Percentiles rank a stretch among this genome's conserved stretches.
These are phyloP conservation scores for Aspergillus conjunctus DNA, from an alignment of 495 filamentous ascomycete genomes.

Conservation along the genomic window DNA sequence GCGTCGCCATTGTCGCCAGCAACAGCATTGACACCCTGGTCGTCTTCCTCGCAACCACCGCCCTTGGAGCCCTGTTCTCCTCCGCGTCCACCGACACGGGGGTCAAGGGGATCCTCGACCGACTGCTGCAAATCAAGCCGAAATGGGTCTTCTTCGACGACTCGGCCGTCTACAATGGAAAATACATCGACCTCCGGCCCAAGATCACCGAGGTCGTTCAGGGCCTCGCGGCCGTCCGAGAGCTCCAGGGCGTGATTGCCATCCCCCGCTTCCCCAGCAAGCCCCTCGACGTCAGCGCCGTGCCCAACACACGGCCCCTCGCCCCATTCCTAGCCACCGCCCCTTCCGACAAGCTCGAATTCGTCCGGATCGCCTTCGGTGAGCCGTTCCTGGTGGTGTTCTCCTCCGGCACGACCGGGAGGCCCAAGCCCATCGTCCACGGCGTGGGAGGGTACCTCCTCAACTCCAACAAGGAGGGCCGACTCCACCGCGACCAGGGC, in stretches of 20 bases:
- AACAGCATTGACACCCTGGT: slow-evolving; percentile 74
- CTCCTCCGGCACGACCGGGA: slow-evolving; percentile 71
- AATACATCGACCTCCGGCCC: slow-evolving; percentile 64
- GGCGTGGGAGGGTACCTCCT: slow-evolving; percentile 63
- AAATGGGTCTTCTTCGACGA: slow-evolving; percentile 79
- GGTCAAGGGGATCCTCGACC: slow-evolving; percentile 71
- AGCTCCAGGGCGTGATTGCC: slow-evolving; percentile 65
- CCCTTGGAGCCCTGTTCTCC: slow-evolving; percentile 71
- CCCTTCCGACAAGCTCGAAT: slow-evolving; percentile 45
- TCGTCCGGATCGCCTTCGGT: slow-evolving; percentile 62
- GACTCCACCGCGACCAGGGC: slow-evolving; percentile 58
- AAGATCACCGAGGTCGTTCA: slow-evolving; percentile 70
- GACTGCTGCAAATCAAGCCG: slow-evolving; percentile 70
- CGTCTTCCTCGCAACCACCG: slow-evolving; percentile 63
- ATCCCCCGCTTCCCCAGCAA: slow-evolving; percentile 61
- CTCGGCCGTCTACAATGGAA: slow-evolving; percentile 75
- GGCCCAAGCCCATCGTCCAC: slow-evolving; percentile 77
- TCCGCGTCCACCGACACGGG: slow-evolving; percentile 80
- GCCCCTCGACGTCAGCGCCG: slow-evolving; percentile 56
- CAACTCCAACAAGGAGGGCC: slow-evolving; percentile 60
- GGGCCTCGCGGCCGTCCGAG: slow-evolving; percentile 58
- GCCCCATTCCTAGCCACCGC: slow-evolving; percentile 52
- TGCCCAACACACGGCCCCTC: slow-evolving; percentile 58
- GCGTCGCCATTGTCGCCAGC: slow-evolving; percentile 68
- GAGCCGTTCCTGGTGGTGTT: slow-evolving; percentile 75